phyloP scores from a whole-genome alignment of 306 rosid species.

The Spatholobus suberectus region DNA sequence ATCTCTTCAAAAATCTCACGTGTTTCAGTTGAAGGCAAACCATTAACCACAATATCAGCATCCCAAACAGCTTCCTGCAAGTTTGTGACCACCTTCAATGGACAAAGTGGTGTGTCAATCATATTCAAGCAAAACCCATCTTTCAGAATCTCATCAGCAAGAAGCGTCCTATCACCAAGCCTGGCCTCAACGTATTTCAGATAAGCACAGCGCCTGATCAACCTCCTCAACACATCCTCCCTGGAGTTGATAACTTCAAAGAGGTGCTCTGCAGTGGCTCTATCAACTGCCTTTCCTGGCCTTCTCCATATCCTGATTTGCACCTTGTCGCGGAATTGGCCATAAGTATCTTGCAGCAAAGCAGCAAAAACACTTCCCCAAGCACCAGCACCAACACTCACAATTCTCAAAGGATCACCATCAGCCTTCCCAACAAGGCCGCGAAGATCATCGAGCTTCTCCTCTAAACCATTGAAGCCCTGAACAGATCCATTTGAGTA shows the following conservation, averaged over 20 bases:
- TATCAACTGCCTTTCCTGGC: slow-evolving; percentile 69
- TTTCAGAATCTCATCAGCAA: slow-evolving; percentile 89
- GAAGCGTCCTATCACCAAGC: slow-evolving; percentile 83
- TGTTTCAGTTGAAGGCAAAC: slow-evolving; percentile 97
- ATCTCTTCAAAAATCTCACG: slow-evolving; percentile 87
- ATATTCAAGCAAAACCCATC: slow-evolving; percentile 95
- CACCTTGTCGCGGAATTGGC: slow-evolving; percentile 79
- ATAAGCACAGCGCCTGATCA: slow-evolving; percentile 87
- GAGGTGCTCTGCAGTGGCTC: slow-evolving; percentile 79
- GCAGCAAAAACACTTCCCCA: slow-evolving; percentile 97
- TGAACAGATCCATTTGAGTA: slow-evolving; percentile 64
- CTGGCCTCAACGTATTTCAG: slow-evolving; percentile 92
- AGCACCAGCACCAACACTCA: slow-evolving; percentile 95
- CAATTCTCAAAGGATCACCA: slow-evolving; percentile 84
- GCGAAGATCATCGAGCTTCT: slow-evolving; percentile 81
- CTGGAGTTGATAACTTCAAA: slow-evolving; percentile 89
- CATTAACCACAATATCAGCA: slow-evolving; percentile 91
- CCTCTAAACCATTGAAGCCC: slow-evolving; percentile 59
- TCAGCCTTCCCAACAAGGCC: slow-evolving; percentile 60
- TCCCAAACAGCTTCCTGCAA: slow-evolving; percentile 99
- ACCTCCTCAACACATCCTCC: slow-evolving; percentile 87
- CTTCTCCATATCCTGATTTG: slow-evolving; percentile 92
- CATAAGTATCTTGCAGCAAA: slow-evolving; percentile 79
- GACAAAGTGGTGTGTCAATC: slow-evolving; percentile 94
- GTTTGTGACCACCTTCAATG: slow-evolving; percentile 87